Base-by-base conservation (phyloP, 2,329 filamentous ascomycete species). In the Claviceps spartinae region DNA sequence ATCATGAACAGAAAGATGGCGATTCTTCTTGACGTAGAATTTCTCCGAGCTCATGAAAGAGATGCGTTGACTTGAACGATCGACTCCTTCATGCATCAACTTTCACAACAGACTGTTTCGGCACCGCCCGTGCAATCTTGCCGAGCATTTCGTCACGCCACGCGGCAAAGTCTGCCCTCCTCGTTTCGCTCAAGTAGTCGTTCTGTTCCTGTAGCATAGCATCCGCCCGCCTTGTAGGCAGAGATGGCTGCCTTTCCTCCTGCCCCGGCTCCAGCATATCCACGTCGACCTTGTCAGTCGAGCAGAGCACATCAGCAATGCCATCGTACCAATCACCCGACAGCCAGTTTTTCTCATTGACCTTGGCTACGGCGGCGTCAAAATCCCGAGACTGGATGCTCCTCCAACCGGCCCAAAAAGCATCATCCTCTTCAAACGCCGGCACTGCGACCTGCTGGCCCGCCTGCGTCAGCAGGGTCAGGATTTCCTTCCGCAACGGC, bases 191-290 rank as follows among this genome's bases (percentile, higher is more conserved):
- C 59, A 90, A 65, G 60, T 82, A 87, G 60, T 89, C 84, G 60
- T 86, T 82, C 47, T 77, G 76, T 56, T 83, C 81, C 64, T 89
- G 85, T 59, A 90, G 79, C 85, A 89, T 89, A 2, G 82, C 85
- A 56, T 81, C 78, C 8, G 74, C 69, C 52, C 74, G 65, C 65
- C 80, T 67, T 30, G 73, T 62, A 52, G 73, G 69, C 40, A 68
- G 61, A 54, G 65, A 70, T 55, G 61, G 57, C 22, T 55, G 56
- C 2, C 51, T 52, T 43, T 60, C 66, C 9, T 59, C 59, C 24
- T 58, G 52, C 46, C 55, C 57, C 34, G 66, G 67, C n/a, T 69
- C 69, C 1, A 61, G 63, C 53, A 58, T 57, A 37, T 66, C 67
- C 2, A 64, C 67, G 24, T 68, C 66, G 2, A 59, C 64, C 9